Evolutionary conservation across 768 basidiomycete species (phyloP), one percentile per base, ranked within the genome.

Genomic region (Collybia sordida): DNA sequence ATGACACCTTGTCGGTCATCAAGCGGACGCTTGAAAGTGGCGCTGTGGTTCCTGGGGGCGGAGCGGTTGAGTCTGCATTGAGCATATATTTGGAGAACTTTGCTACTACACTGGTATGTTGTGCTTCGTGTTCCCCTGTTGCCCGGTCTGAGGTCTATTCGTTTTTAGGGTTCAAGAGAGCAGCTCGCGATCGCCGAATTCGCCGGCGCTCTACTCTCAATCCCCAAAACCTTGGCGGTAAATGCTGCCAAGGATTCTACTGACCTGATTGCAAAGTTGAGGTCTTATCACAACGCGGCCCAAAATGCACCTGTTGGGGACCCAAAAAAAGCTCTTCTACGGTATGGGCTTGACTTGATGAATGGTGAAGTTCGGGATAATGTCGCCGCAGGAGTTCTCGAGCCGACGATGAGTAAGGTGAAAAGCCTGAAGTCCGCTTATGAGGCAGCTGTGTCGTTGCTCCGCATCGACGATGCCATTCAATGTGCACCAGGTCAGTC

Each of bases 141-240:
- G 27, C 54, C 38, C 49, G 39, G 40, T 39, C 21, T 56, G 42
- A 54, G 47, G 48, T 39, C 49, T 46, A 19, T 42, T 44, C 36
- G 51, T 35, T 45, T 44, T 19, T 63, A 98, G 96, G 97, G 96
- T 41, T 99, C 97, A 18, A 81, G 97, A 58, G 97, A 99, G 71
- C 97, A 99, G 67, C 77, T 99, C 45, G 97, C 97, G 17, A 98
- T 99, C 61, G 97, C 95, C n/a, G 97, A 99, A 67, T 99, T 99
- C 66, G 97, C 97, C 18, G 77, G 79, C 53, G 90, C 97, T 11
- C 78, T 99, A 49, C 77, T 99, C 36, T 82, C 94, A 14, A 99
- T 99, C 59, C 97, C 97, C 40, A 98, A 98, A 72, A 93, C 89
- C 17, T 86, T 99, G 27, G 88, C 97, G 2, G 90, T 98, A 45